Evolutionary conservation across 345 rosid species (phyloP), one percentile per base, ranked within the genome.

Genomic region (Angophora floribunda): DNA sequence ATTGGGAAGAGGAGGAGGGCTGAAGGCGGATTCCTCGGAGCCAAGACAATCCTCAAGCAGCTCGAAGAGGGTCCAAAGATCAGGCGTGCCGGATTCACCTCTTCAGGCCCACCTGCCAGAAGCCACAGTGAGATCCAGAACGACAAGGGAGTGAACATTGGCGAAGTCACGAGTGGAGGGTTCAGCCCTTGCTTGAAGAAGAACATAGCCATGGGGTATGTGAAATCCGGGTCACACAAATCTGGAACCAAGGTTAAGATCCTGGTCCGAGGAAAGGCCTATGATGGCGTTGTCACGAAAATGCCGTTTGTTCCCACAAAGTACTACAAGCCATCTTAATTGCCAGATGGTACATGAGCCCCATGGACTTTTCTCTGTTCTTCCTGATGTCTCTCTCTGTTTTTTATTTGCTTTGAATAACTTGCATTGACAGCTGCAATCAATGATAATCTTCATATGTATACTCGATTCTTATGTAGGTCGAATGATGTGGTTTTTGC

Each of bases 181-280:
- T 98, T 98, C 59, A 96, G 99, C 89, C 99, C 99, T 6, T 96
- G 97, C 96, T 92, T 97, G 61, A 97, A 97, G 98, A 97, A 96
- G 96, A 97, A 97, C 93, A 95, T 98, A 85, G 95, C 98, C 50
- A 98, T 98, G 99, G 98, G 99, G 51, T 98, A 97, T 13, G 99
- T 98, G 86, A 97, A 97, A 88, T 97, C 99, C 0, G 99, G 99
- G 86, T 89, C 85, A 50, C 99, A 98, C 94, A 98, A 98, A 91
- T 90, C 87, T 2, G 99, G 99, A 75, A 95, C 98, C 88, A 95
- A 95, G 87, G 95, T 95, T 59, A 96, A 98, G 92, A 90, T 98
- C 79, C 75, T 94, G 88, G 93, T 98, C 47, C 96, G 98, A 90
- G 99, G 98, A 80, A 98, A 98, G 92, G 93, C 94, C 57, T 94